Conservation (phyloP, 768 basidiomycete species). For the Suillus cothurnatus region DNA sequence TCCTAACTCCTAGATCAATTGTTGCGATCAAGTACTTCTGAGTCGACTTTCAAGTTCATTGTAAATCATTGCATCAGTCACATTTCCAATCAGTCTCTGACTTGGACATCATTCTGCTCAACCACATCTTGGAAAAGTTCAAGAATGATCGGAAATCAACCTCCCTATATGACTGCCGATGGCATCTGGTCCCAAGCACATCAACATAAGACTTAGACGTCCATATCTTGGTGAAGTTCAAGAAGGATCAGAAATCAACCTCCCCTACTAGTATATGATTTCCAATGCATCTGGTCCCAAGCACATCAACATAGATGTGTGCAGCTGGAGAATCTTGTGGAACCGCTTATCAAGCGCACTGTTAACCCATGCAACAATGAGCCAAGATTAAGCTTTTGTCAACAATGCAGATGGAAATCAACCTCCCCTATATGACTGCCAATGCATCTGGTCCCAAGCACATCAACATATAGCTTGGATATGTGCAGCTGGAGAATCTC, state of each 20-base stretch:
- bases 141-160: no score
- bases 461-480: slow-evolving; percentile 88
- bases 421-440: slow-evolving; percentile 97
- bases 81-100: no score
- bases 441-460: slow-evolving; percentile 95
- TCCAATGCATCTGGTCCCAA: slow-evolving; percentile 94
- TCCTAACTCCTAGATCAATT: no score
- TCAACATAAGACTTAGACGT: no score
- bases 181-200: no score
- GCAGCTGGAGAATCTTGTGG: slow-evolving; percentile 92
- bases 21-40: no score
- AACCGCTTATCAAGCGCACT: slow-evolving; percentile 94
- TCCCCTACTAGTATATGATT: slow-evolving; percentile 98
- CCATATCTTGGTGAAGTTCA: no score
- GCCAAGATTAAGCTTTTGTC: slow-evolving; percentile 98
- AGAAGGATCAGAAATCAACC: slow-evolving; percentile 88
- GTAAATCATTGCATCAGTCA: no score
- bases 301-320: slow-evolving; percentile 92
- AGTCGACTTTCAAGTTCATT: no score
- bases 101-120: slow-evolving; percentile 90
- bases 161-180: no score
- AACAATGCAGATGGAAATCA: slow-evolving; percentile 94
- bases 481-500: slow-evolving; percentile 89
- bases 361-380: slow-evolving; percentile 97
- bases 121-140: slow-evolving; percentile 87